Base-by-base conservation (phyloP, 345 rosid genomes). In the Boechera retrofracta region DNA sequence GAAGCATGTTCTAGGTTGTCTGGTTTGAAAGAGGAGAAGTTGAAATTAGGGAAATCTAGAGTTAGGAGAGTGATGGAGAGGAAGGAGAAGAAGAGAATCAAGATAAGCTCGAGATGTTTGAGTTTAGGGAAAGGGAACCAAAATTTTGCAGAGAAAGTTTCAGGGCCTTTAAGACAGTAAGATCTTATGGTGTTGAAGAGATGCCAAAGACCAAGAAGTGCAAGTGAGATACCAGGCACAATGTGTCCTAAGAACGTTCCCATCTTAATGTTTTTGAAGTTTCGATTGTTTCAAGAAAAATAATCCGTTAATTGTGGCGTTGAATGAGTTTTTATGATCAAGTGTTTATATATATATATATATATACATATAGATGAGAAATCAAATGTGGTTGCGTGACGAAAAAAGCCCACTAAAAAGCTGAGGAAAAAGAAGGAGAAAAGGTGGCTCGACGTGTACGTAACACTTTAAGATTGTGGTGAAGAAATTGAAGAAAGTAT, bases 121-220 rank as follows among this genome's bases (percentile, higher is more conserved):
- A 89, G 76, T 73, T 86, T 79, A 35, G 68, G 64, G 71, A 85
- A 77, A 18, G 92, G 90, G 76, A 83, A 78, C 88, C 88, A 90
- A 31, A 87, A 90, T 68, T 80, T 86, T 16, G 80, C 78, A 26
- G 73, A 74, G 75, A 90, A 91, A 18, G 66, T 73, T 32, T 69
- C 36, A 35, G 85, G 84, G 73, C 91, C 91, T 72, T 82, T 86
- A 61, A 77, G 83, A 80, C 91, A 86, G 66, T 84, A 91, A 74
- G 85, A 81, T 81, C 82, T 82, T 67, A 87, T 83, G 18, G 82
- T 89, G 82, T 90, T 89, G 47, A 85, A 62, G 72, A 84, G 83
- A 85, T 94, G 97, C 96, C 97, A 90, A 75, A 90, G 69, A 57
- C 97, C 98, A 56, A 91, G 93, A 38, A 91, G 57, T 53, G 87